These are phyloP conservation scores for Papiliotrema terrestris DNA, from an alignment of 1,284 basidiomycete species.

Conservation along the genomic window DNA sequence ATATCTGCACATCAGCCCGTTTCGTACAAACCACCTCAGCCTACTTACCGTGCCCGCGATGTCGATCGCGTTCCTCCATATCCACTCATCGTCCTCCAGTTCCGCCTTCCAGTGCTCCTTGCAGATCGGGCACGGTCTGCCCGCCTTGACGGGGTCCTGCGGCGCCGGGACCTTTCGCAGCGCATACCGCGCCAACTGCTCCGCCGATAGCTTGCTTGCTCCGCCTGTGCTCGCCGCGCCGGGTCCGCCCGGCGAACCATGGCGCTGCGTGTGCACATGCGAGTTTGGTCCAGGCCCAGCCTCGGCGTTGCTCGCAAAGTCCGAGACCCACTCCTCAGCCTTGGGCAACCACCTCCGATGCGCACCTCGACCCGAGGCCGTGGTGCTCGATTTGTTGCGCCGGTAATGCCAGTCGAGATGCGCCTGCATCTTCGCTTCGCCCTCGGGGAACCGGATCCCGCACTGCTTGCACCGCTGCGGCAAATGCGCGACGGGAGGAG, in stretches of 20 bases:
- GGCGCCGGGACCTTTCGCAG: conserved; percentile 83
- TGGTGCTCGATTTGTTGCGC: conserved; percentile 84
- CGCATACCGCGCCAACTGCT: conserved; percentile 69
- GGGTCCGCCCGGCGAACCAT: conserved; percentile 14
- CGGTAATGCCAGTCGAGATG: conserved; percentile 98
- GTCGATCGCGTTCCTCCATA: conserved; percentile 87
- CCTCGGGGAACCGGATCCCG: conserved; percentile 78
- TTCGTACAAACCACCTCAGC: neutral
- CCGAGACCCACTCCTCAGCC: conserved; percentile 76
- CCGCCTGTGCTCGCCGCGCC: conserved; percentile 1
- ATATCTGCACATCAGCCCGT: conserved; percentile 57
- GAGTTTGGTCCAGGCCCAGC: conserved; percentile 18
- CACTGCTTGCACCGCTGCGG: conserved; percentile 90
- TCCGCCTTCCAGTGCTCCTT: conserved; percentile 91
- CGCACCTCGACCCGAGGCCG: conserved; percentile 74
- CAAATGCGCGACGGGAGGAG: conserved; percentile 70
- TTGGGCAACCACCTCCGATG: conserved; percentile 17
- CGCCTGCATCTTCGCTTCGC: conserved; percentile 65
- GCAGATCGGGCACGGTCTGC: conserved; percentile 89
- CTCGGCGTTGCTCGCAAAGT: conserved; percentile 48
- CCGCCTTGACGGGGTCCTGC: conserved; percentile 67
- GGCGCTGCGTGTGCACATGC: no score
- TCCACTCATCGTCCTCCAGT: conserved; percentile 98
- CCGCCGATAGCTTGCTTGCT: conserved; percentile 53
- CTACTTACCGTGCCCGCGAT: conserved; percentile 72